phyloP scores from a whole-genome alignment of 1,284 basidiomycete species.

The Thecaphora frezii region DNA sequence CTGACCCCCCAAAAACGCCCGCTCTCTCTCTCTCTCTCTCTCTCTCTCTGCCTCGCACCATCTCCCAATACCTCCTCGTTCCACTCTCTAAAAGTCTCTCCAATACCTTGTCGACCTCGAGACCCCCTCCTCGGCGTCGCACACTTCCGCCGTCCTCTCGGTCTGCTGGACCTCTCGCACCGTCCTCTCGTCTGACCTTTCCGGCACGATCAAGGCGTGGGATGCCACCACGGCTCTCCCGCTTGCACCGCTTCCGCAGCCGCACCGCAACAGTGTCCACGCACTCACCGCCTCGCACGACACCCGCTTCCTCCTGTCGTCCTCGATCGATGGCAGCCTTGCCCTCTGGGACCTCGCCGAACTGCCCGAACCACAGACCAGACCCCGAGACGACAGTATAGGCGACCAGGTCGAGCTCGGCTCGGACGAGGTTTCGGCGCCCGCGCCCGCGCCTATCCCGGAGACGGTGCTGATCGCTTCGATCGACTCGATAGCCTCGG shows the following conservation, averaged over 20 bases:
- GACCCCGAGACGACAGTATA: neutral
- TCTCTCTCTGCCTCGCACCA: slow-evolving; percentile 3
- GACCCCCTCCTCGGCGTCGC: slow-evolving; percentile 13
- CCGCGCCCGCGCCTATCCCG: neutral
- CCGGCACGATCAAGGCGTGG: slow-evolving; percentile 15
- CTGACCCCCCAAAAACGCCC: no score
- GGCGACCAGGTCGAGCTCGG: neutral
- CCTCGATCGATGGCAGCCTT: slow-evolving; percentile 22
- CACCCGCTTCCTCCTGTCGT: slow-evolving; percentile 9
- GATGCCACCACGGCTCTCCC: slow-evolving; percentile 11
- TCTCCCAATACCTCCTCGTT: neutral
- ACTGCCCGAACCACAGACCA: neutral
- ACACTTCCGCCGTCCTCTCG: slow-evolving; percentile 18
- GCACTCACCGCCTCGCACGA: slow-evolving; percentile 13
- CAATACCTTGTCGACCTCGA: slow-evolving; percentile 36
- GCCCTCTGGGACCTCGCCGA: slow-evolving; percentile 15
- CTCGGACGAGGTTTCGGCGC: neutral
- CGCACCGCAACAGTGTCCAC: slow-evolving; percentile 21
- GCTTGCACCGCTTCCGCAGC: slow-evolving; percentile 3
- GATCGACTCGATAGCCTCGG: neutral
- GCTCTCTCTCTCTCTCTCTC: no score
- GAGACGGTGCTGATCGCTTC: neutral
- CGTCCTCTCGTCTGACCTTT: slow-evolving; percentile 20
- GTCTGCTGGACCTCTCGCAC: slow-evolving; percentile 22
- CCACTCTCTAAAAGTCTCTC: no score